Evolutionary conservation across 2,329 filamentous ascomycete genomes (phyloP), one percentile per base, ranked within the genome.

Genomic region (Cercospora sp.): DNA sequence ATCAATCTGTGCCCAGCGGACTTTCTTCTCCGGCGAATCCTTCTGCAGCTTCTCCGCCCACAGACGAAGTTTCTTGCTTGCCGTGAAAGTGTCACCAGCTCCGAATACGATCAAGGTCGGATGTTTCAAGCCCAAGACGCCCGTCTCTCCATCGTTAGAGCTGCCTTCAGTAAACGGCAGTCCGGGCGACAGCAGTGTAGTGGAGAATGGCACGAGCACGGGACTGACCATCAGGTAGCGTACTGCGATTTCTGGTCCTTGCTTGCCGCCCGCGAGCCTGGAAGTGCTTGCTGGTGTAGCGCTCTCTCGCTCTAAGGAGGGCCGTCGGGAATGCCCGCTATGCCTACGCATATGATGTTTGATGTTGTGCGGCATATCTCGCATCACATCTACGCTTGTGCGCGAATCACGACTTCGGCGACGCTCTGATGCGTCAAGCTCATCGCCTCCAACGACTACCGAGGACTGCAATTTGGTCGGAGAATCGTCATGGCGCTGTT

Each of bases 21-120:
- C 84, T 9, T 68, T 65, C 20, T 23, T 20, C 3, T 66, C 72
- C 8, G 72, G 45, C 4, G 74, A 75, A 4, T 64, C 76, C 18
- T 79, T 77, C 55, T 51, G 20, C 3, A 94, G 79, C 67, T 82
- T 84, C 48, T 81, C 80, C 9, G 83, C 82, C 94, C 94, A 97
- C 0, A 83, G 80, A 10, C 86, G 84, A 72, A 94, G 82, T 77
- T 87, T 91, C 67, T 83, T 85, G 3, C 82, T 82, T 0, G 89
- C 86, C 1, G 91, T 89, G 71, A 97, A 96, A 0, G 85, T 80
- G 77, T 98, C 94, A 3, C 86, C 83, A 61, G 90, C 87, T 1
- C 94, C 94, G 75, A 89, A 96, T 0, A 96, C 79, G 0, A 87
- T 89, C 36, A 97, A 77, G 0, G 90, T 90, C 0, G 84, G 83